These are phyloP conservation scores for Taphrina populina DNA, from an alignment of 1,139 yeast species.

Conservation along the genomic window DNA sequence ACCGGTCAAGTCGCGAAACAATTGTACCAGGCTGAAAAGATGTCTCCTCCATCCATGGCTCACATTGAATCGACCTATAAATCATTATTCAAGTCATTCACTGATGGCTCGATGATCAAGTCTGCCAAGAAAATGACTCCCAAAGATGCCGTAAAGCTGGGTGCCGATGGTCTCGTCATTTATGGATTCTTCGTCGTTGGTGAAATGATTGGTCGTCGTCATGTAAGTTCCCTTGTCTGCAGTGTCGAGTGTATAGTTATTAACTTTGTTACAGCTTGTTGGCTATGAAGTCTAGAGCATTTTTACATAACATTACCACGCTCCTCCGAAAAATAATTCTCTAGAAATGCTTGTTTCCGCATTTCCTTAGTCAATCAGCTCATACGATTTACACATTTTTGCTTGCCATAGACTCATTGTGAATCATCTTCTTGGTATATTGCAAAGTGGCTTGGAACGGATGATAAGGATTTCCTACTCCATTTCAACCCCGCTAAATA, in stretches of 20 bases:
- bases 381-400: too few relatives aligned
- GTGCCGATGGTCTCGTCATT: slow-evolving; percentile 76
- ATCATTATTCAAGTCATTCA: slow-evolving; percentile 47
- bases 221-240: slow-evolving; percentile 6
- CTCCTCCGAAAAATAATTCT: too few relatives aligned
- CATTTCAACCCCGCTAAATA: too few relatives aligned
- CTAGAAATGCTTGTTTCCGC: too few relatives aligned
- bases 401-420: too few relatives aligned
- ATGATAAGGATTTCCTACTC: too few relatives aligned
- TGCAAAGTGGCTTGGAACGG: too few relatives aligned
- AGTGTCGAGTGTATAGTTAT: background rate
- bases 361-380: too few relatives aligned
- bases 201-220: slow-evolving; percentile 93
- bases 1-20: slow-evolving; percentile 83
- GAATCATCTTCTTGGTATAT: too few relatives aligned
- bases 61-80: slow-evolving; percentile 79
- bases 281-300: slow-evolving; percentile 10
- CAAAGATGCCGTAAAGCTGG: slow-evolving; percentile 63
- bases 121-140: slow-evolving; percentile 23
- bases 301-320: too few relatives aligned
- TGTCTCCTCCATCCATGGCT: slow-evolving; percentile 81
- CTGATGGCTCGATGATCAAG: slow-evolving; percentile 37
- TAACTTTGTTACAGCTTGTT: background rate
- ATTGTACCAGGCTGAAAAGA: slow-evolving; percentile 85
- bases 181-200: slow-evolving; percentile 92